phyloP scores from a whole-genome alignment of 2,329 filamentous ascomycete species.

The Escovopsis sp. region DNA sequence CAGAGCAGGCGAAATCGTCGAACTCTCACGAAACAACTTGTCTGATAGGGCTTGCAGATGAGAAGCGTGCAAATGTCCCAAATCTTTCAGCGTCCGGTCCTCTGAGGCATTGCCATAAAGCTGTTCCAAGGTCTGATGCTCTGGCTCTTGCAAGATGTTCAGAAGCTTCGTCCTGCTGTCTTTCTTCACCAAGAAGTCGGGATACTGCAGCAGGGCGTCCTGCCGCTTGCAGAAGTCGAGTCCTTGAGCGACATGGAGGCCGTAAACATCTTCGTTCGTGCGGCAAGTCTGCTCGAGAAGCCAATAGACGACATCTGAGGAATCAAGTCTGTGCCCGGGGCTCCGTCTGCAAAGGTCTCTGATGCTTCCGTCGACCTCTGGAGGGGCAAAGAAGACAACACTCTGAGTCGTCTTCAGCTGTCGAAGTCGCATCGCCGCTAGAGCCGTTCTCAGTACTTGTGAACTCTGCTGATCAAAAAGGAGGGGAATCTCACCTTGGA shows the following conservation, averaged over 20 bases:
- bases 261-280: constrained; percentile 41
- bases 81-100: not conserved
- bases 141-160: constrained; percentile 23
- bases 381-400: constrained; percentile 38
- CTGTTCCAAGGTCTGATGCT: constrained; percentile 40
- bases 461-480: not conserved
- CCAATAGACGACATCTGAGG: constrained; percentile 31
- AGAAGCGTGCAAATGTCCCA: not conserved
- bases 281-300: constrained; percentile 48
- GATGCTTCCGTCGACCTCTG: constrained; percentile 47
- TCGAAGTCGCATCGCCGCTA: constrained; percentile 50
- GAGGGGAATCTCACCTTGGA: constrained; percentile 32
- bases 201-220: constrained; percentile 29
- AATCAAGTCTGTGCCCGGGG: constrained; percentile 4
- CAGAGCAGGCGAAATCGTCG: not conserved
- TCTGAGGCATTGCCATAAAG: constrained; percentile 31
- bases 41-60: not conserved
- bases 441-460: not conserved
- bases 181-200: constrained; percentile 21
- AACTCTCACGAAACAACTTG: not conserved
- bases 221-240: constrained; percentile 42
- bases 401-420: constrained; percentile 41
- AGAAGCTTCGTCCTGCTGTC: constrained; percentile 19
- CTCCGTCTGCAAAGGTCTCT: constrained; percentile 20
- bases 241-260: constrained; percentile 44